Percentiles rank a stretch among this genome's conserved stretches.
Conservation (phyloP, 2,329 filamentous ascomycete genomes). For the Leptodontidium sp. region DNA sequence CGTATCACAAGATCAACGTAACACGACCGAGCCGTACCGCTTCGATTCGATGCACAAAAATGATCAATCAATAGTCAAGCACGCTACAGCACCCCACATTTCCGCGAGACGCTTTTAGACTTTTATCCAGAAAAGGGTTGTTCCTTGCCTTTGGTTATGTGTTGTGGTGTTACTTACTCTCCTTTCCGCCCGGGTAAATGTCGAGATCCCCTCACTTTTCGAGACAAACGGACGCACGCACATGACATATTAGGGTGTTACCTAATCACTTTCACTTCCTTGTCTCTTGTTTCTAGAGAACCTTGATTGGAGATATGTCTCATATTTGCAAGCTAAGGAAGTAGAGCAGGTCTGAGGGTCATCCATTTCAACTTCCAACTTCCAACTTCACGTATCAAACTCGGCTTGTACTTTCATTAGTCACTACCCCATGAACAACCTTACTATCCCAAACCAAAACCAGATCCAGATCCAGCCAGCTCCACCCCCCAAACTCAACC, state of each 20-base stretch:
- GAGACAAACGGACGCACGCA: background rate
- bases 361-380: background rate
- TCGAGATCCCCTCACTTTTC: constrained; percentile 8
- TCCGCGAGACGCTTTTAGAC: constrained; percentile 4
- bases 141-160: no score
- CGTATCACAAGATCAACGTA: constrained; percentile 11
- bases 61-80: background rate
- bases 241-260: background rate
- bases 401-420: background rate
- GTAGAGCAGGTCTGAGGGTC: background rate
- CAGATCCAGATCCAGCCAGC: background rate
- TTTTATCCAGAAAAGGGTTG: background rate
- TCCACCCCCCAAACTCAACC: background rate
- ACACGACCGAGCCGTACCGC: constrained; percentile 5
- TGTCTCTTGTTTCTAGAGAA: background rate
- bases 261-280: background rate
- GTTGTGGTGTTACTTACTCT: no score
- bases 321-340: background rate
- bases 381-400: background rate
- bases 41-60: background rate
- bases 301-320: background rate
- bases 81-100: no score
- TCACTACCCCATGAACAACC: background rate
- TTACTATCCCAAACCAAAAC: no score
- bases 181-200: background rate